Evolutionary conservation across 106 monocot species (phyloP), one percentile per base, ranked within the genome.

Genomic region (Hemerocallis citrina): DNA sequence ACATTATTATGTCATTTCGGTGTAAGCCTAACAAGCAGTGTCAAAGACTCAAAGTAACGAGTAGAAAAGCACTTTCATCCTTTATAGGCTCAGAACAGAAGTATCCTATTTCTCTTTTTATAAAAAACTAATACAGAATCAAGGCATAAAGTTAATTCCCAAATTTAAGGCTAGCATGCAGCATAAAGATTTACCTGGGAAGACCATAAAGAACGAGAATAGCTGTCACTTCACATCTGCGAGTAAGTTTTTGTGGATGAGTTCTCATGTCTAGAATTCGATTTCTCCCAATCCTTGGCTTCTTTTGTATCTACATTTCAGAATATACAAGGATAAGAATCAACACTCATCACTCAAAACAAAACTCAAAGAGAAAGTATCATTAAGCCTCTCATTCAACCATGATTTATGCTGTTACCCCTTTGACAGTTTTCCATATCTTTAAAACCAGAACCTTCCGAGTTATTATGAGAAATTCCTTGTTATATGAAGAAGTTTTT

Each of bases 141-240:
- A 43, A 43, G 43, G 4, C 23, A 23, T 28, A 52, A 11, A 9
- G 29, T 8, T 52, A 11, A 38, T 34, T 58, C 17, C 20, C 35
- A 58, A 34, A 36, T 22, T 32, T 32, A 32, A 63, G 23, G 13
- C 20, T 23, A 63, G 22, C 5, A 33, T 47, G 28, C 19, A 34
- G n/a, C 16, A 63, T 17, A 31, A 49, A 24, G 47, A 70, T 35
- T 66, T n/a, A 90, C 95, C 95, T 89, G 34, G 95, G 95, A 71
- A 95, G 95, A 11, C 95, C 95, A 67, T 90, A 95, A 6, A 95
- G 69, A 63, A 90, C 76, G 46, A 95, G 86, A 76, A 95, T 95
- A 34, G 95, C 95, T 15, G 95, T 95, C 12, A 95, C 95, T 74
- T 95, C 95, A 69, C 86, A 90, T 79, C 48, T 86, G 7, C 95